These are phyloP conservation scores for Zoysia pacifica DNA, from an alignment of 176 grass and related monocot species.

Conservation along the genomic window DNA sequence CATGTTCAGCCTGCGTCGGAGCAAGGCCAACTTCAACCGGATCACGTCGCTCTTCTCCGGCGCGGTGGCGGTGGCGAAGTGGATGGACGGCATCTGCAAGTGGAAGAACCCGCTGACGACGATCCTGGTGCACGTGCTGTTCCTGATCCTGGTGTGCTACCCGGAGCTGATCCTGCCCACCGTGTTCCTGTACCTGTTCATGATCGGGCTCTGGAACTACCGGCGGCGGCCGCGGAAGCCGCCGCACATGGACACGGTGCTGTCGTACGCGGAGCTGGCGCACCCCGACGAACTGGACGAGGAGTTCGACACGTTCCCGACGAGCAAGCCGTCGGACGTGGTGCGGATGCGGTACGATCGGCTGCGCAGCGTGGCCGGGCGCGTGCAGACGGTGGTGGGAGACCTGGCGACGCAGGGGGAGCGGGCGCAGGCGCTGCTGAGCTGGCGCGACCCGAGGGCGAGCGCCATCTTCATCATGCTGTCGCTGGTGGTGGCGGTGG, in stretches of 20 bases:
- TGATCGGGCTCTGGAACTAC: slow-evolving; percentile 69
- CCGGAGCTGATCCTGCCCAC: slow-evolving; percentile 89
- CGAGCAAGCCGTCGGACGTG: slow-evolving; percentile 36
- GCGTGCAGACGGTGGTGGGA: slow-evolving; percentile 66
- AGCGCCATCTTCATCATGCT: slow-evolving; percentile 50
- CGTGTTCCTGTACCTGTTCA: slow-evolving; percentile 61
- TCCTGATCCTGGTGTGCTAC: slow-evolving; percentile 67
- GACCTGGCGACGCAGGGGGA: slow-evolving; percentile 78
- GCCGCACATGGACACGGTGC: slow-evolving; percentile 67
- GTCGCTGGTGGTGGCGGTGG: slow-evolving; percentile 29
- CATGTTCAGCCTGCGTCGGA: slow-evolving; percentile 81
- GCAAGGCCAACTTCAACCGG: slow-evolving; percentile 77
- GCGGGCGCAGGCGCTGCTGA: slow-evolving; percentile 50
- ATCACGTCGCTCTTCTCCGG: slow-evolving; percentile 54
- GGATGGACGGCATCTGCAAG: slow-evolving; percentile 62
- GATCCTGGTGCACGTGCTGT: slow-evolving; percentile 69
- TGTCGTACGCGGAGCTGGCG: slow-evolving; percentile 57
- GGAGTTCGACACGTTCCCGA: slow-evolving; percentile 85
- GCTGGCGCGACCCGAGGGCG: slow-evolving; percentile 64
- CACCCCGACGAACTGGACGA: slow-evolving; percentile 87
- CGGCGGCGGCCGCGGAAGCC: slow-evolving; percentile 45
- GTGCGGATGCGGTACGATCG: slow-evolving; percentile 83
- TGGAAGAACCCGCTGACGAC: slow-evolving; percentile 83
- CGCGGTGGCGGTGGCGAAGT: slow-evolving; percentile 33
- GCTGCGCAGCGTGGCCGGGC: slow-evolving; percentile 54